Percentiles rank a stretch among this genome's conserved stretches.
phyloP scores from a whole-genome alignment of 371 early-diverging fungal species.

The Mortierella sp. region DNA sequence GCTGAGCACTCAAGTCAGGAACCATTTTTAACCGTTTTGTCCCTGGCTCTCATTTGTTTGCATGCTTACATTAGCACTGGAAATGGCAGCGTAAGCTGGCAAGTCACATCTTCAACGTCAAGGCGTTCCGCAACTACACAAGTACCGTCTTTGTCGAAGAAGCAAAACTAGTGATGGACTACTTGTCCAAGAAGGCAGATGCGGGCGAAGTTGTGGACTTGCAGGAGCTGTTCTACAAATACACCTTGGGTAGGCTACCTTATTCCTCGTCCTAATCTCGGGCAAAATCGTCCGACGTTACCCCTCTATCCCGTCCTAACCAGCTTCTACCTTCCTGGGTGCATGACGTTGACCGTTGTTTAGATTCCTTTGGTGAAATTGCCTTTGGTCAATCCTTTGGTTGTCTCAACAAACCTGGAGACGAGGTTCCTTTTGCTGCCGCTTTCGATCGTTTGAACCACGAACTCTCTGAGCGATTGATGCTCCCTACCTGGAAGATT shows the following conservation, averaged over 20 bases:
- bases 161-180: slow-evolving; percentile 13
- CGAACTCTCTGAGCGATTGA: slow-evolving; percentile 33
- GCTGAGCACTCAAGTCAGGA: too few species aligned
- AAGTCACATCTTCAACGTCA: slow-evolving; percentile 63
- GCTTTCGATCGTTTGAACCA: slow-evolving; percentile 66
- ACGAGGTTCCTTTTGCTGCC: slow-evolving; percentile 59
- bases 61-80: slow-evolving; percentile 56
- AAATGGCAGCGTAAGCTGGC: slow-evolving; percentile 71
- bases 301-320: too few species aligned
- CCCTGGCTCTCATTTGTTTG: background rate
- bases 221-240: slow-evolving; percentile 59
- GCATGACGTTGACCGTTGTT: slow-evolving; percentile 1
- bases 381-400: slow-evolving; percentile 59
- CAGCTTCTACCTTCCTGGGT: too few species aligned
- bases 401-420: slow-evolving; percentile 35
- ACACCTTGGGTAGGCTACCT: slow-evolving; percentile 44
- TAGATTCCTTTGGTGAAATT: slow-evolving; percentile 62
- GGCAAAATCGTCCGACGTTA: too few species aligned
- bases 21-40: too few species aligned
- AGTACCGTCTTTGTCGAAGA: slow-evolving; percentile 34
- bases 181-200: slow-evolving; percentile 53
- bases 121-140: slow-evolving; percentile 65
- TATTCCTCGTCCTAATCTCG: too few species aligned
- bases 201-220: slow-evolving; percentile 59
- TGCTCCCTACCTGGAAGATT: slow-evolving; percentile 52